Evolutionary conservation across 169 alveolate species (phyloP).

Genomic region (Cryptosporidium xiaoi): DNA sequence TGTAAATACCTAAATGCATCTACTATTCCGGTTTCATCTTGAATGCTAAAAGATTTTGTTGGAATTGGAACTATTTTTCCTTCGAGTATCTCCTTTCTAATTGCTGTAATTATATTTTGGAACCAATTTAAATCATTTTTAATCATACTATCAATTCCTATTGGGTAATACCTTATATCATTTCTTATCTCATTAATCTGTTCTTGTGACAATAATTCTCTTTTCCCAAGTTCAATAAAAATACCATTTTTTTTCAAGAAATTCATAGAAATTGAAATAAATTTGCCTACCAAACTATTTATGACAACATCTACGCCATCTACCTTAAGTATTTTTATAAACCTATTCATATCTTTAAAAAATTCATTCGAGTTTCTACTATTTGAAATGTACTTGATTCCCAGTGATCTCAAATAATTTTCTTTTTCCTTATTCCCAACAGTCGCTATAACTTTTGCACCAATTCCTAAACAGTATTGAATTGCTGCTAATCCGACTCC

Average conservation of each 20-base stretch:
- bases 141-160: conserved; percentile 77
- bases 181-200: conserved; percentile 19
- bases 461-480: conserved; percentile 76
- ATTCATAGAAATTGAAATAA: conserved; percentile 77
- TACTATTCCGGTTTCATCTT: conserved; percentile 27
- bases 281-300: conserved; percentile 53
- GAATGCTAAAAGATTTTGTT: conserved; percentile 32
- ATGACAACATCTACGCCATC: conserved; percentile 37
- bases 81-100: conserved; percentile 4
- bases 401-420: conserved; percentile 73
- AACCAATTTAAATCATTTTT: conserved; percentile 59
- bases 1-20: conserved; percentile 75
- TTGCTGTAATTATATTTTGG: conserved; percentile 14
- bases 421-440: conserved; percentile 72
- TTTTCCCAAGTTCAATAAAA: conserved; percentile 77
- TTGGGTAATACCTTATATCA: conserved; percentile 63
- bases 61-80: conserved; percentile 66
- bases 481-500: conserved; percentile 82
- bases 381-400: conserved; percentile 76
- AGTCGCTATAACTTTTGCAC: conserved; percentile 75
- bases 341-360: conserved; percentile 20
- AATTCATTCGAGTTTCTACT: conserved; percentile 73
- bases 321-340: conserved; percentile 17
- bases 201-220: conserved; percentile 46
- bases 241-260: conserved; percentile 78